These are phyloP conservation scores for Backusella sp. DNA, from an alignment of 192 early-diverging fungal genomes.

Conservation along the genomic window DNA sequence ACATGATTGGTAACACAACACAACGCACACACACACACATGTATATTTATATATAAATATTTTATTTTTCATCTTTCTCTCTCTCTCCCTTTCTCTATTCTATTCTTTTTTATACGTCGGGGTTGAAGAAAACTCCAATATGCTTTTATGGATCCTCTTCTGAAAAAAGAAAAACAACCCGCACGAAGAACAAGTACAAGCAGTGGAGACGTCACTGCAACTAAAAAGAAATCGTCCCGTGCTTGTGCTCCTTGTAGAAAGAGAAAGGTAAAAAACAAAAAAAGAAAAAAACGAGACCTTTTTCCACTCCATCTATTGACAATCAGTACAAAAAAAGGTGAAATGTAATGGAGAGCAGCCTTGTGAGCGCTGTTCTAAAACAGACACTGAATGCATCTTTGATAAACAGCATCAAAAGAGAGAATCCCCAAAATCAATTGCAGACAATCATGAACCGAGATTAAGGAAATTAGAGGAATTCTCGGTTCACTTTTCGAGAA, in stretches of 20 bases:
- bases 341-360: slow-evolving; percentile 27
- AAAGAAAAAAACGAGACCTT: not conserved
- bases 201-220: not conserved
- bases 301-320: not conserved
- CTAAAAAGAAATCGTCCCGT: slow-evolving; percentile 10
- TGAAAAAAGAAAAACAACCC: not conserved
- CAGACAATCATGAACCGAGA: slow-evolving; percentile 12
- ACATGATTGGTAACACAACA: not conserved
- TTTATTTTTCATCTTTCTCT: not conserved
- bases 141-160: not conserved
- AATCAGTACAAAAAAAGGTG: not conserved
- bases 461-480: slow-evolving; percentile 1
- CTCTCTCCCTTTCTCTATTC: not conserved
- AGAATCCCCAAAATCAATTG: not conserved
- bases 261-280: slow-evolving; percentile 16
- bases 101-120: not conserved
- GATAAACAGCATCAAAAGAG: slow-evolving; percentile 14
- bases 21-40: too few relatives aligned
- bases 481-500: not conserved
- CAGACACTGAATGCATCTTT: slow-evolving; percentile 19
- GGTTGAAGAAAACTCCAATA: not conserved
- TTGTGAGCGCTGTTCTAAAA: slow-evolving; percentile 15
- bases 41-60: too few relatives aligned
- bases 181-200: not conserved
- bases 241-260: slow-evolving; percentile 25